Evolutionary conservation across 2,329 filamentous ascomycete genomes (phyloP).

Genomic region (Colletotrichum sojae): DNA sequence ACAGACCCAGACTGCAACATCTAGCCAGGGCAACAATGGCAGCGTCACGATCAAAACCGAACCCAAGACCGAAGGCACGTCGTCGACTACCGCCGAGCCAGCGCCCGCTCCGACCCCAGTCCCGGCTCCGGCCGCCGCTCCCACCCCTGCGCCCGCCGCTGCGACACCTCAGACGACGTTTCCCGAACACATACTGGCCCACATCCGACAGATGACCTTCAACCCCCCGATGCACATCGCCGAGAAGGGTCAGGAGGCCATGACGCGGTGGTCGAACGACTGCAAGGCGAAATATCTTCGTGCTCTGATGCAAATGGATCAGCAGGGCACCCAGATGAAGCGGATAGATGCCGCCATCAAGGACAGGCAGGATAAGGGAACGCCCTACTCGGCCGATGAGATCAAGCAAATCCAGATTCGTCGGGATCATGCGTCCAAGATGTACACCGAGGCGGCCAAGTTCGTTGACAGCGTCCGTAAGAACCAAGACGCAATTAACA

Average conservation of each 20-base stretch:
- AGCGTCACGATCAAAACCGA: conserved; percentile 36
- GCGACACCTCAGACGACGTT: conserved; percentile 48
- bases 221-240: conserved; percentile 56
- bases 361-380: conserved; percentile 59
- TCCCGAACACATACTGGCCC: conserved; percentile 61
- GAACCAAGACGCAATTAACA: conserved; percentile 55
- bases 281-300: conserved; percentile 62
- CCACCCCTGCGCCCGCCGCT: conserved; percentile 26
- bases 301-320: conserved; percentile 66
- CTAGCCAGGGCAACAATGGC: conserved; percentile 17
- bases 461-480: conserved; percentile 65
- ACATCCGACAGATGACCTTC: conserved; percentile 64
- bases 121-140: conserved; percentile 19
- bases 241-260: conserved; percentile 60
- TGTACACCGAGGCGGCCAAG: conserved; percentile 61
- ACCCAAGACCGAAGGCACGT: conserved; percentile 27
- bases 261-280: conserved; percentile 63
- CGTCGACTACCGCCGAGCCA: conserved; percentile 33
- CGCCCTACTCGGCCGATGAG: conserved; percentile 62
- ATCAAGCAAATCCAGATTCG: conserved; percentile 59
- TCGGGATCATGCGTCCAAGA: conserved; percentile 60
- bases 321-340: conserved; percentile 55
- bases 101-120: conserved; percentile 25
- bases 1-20: conserved; percentile 25
- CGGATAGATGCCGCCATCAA: conserved; percentile 59